Evolutionary conservation across 768 basidiomycete species (phyloP), one percentile per base, ranked within the genome.

Genomic region (Neoboletus subvelutipes): DNA sequence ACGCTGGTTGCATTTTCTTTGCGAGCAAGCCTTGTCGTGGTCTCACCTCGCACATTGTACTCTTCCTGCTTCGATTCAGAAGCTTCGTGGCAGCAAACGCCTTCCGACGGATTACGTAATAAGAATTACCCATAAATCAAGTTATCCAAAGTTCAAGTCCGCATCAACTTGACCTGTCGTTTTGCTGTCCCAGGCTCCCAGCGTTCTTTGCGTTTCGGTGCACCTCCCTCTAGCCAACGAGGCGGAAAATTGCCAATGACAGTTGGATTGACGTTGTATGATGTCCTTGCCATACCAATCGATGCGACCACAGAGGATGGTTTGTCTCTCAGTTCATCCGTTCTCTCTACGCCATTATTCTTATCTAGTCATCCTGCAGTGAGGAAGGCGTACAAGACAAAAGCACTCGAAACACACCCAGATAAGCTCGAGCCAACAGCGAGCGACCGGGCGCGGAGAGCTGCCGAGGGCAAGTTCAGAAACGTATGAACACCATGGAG

Each of bases 371-470:
- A 9, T 45, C 6, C 28, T 28, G 5, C 39, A 70, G 87, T 89
- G 55, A 82, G 85, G 50, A 83, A 77, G 62, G 86, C 85, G 2
- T 89, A 88, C 69, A 84, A 81, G 64, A 80, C 80, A 58, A 83
- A 80, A 62, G 86, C 82, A 11, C 75, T 89, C 28, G 84, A 86
- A 67, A 88, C 88, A 1, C 87, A 89, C 66, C 87, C 87, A 11
- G 87, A 89, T 63, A 88, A 87, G 62, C 80, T 88, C 46, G 81
- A 81, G 12, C 83, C 79, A 37, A 71, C 71, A 31, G 81, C 82
- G 9, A 79, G 73, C 42, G 77, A 79, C 43, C 71, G 76, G 55
- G 80, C 82, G 57, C 83, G 80, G 65, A 76, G 78, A 54, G 74
- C 66, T 20, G 83, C 86, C 9, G 81, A 82, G 63, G 77, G 77